phyloP scores from a whole-genome alignment of 2,329 filamentous ascomycete genomes.

The Neurospora sp. region DNA sequence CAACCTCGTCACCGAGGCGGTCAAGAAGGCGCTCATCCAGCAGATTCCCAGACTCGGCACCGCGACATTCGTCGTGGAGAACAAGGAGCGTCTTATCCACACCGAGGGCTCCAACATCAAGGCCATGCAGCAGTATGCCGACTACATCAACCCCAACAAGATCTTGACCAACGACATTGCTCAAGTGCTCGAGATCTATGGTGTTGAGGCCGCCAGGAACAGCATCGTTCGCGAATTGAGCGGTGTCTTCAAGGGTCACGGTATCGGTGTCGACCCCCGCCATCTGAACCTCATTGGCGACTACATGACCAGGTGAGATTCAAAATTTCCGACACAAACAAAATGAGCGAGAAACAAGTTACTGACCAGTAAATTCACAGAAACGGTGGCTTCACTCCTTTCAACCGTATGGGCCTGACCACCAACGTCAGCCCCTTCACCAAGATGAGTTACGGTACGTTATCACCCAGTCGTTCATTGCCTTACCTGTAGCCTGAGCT shows the following conservation, averaged over 20 bases:
- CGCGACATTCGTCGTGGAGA: conserved; percentile 56
- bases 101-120: conserved; percentile 79
- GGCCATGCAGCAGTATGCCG: conserved; percentile 81
- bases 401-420: conserved; percentile 81
- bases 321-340: too few species aligned
- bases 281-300: conserved; percentile 95
- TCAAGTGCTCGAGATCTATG: conserved; percentile 74
- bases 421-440: conserved; percentile 84
- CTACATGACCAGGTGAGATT: conserved; percentile 71
- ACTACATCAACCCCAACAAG: conserved; percentile 75
- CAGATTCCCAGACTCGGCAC: conserved; percentile 68
- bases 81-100: conserved; percentile 52
- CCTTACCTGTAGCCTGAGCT: not conserved
- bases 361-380: conserved; percentile 6
- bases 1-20: conserved; percentile 73
- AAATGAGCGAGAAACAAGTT: not conserved
- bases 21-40: conserved; percentile 73
- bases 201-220: conserved; percentile 82
- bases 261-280: conserved; percentile 81
- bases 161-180: conserved; percentile 90
- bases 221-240: conserved; percentile 81
- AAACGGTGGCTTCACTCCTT: conserved; percentile 77
- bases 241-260: conserved; percentile 79
- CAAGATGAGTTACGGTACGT: conserved; percentile 90
- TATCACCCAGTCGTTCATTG: not conserved